Evolutionary conservation across 805 yeast genomes (phyloP).

Genomic region (fission yeast (Schizosaccharomyces pombe)): DNA sequence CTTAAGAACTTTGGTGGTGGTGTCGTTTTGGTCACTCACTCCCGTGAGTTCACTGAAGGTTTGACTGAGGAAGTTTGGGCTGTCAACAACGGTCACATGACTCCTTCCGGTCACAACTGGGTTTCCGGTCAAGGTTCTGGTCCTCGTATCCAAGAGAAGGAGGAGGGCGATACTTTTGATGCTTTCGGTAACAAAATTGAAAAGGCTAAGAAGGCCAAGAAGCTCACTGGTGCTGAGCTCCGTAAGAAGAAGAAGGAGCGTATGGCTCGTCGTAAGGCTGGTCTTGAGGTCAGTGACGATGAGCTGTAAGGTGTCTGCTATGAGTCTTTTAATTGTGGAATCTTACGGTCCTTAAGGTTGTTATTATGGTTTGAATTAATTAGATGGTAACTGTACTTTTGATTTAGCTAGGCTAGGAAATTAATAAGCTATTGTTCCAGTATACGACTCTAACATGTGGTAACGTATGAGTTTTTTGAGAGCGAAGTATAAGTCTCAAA

Average conservation of each 20-base stretch:
- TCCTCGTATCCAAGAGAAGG: constrained; percentile 88
- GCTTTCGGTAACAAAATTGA: constrained; percentile 99
- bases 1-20: constrained; percentile 98
- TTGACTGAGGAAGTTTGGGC: constrained; percentile 99
- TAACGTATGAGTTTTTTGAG: neutral
- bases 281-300: constrained; percentile 94
- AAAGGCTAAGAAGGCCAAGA: constrained; percentile 83
- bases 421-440: neutral
- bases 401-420: too few species aligned
- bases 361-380: neutral
- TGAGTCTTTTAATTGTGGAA: neutral
- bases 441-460: too few species aligned
- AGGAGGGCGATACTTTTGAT: constrained; percentile 93
- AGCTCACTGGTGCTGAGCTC: constrained; percentile 94
- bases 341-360: neutral
- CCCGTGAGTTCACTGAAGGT: constrained; percentile 99
- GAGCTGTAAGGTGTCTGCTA: constrained; percentile 26
- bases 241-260: constrained; percentile 99
- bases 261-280: constrained; percentile 99
- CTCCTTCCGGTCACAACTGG: constrained; percentile 99
- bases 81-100: constrained; percentile 90
- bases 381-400: too few species aligned
- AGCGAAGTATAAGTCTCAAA: too few species aligned
- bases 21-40: constrained; percentile 97
- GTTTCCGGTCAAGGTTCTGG: constrained; percentile 99